A percentile compares a stretch with the other conserved stretches of the same genome.
These are phyloP conservation scores for Saccharomycopsis fermentans DNA, from an alignment of 805 yeast genomes.

Conservation along the genomic window DNA sequence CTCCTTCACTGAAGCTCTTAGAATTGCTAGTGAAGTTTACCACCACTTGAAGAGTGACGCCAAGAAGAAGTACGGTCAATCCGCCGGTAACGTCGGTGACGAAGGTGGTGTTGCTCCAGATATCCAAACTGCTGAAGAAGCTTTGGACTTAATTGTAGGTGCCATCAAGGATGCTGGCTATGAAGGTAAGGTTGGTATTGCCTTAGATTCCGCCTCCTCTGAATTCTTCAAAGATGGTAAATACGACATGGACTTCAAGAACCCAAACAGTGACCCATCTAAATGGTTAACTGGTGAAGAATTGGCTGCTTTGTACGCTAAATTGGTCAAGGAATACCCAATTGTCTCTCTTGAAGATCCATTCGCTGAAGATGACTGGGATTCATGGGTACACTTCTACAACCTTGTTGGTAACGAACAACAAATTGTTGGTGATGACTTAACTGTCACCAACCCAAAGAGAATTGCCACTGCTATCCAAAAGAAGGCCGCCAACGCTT, in stretches of 20 bases:
- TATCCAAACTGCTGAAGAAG: constrained; percentile 91
- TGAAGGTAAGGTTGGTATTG: constrained; percentile 86
- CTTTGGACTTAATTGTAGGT: constrained; percentile 82
- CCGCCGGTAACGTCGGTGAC: constrained; percentile 99
- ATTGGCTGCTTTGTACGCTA: constrained; percentile 75
- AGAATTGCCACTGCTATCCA: constrained; percentile 95
- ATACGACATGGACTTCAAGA: constrained; percentile 98
- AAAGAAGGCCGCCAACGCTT: constrained; percentile 90
- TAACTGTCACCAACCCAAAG: constrained; percentile 95
- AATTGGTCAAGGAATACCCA: constrained; percentile 84
- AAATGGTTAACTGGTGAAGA: constrained; percentile 86
- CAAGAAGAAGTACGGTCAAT: constrained; percentile 91
- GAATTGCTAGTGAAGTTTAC: constrained; percentile 97
- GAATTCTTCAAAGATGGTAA: constrained; percentile 95
- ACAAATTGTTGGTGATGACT: constrained; percentile 96
- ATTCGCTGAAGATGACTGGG: constrained; percentile 99
- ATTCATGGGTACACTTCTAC: constrained; percentile 88
- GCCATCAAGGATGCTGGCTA: constrained; percentile 94
- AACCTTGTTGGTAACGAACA: constrained; percentile 44
- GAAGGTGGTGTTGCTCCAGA: constrained; percentile 99
- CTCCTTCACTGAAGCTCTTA: constrained; percentile 88
- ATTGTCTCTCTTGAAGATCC: constrained; percentile 98
- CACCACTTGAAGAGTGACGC: constrained; percentile 89
- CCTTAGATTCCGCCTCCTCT: constrained; percentile 93
- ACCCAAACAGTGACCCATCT: constrained; percentile 82